Evolutionary conservation across 768 basidiomycete genomes (phyloP).

Genomic region (Asterophora lycoperdoides): DNA sequence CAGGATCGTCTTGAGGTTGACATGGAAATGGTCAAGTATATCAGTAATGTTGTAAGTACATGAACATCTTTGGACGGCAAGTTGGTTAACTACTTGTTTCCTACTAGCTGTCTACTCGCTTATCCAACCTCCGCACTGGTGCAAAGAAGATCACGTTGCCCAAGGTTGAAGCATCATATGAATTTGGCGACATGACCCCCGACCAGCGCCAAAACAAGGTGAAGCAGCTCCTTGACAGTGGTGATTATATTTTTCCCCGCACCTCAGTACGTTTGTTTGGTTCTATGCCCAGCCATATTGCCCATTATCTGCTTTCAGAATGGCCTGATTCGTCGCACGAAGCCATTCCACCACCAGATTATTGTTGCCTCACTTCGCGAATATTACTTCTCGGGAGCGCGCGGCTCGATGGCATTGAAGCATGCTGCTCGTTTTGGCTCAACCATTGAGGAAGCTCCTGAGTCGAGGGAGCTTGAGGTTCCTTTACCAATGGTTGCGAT

Average conservation of each 20-base stretch:
- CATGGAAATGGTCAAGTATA: background rate
- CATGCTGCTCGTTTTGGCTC: background rate
- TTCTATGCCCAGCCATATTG: no score
- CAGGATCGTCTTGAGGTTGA: background rate
- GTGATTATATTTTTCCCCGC: constrained; percentile 2
- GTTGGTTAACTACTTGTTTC: background rate
- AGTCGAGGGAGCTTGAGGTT: background rate
- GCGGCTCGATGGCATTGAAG: background rate
- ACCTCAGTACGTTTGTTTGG: no score
- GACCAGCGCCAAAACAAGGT: background rate
- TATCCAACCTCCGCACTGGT: background rate
- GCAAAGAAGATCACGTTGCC: constrained; percentile 1
- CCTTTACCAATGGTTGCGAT: background rate
- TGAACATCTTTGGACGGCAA: background rate
- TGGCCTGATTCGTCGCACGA: background rate
- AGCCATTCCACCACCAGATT: background rate
- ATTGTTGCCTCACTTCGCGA: background rate
- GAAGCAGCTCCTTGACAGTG: background rate
- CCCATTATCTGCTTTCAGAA: background rate
- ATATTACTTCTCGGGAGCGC: background rate
- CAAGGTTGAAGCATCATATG: background rate
- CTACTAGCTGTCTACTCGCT: background rate
- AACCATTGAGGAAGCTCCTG: background rate
- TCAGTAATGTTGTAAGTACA: background rate
- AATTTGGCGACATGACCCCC: background rate